These are phyloP conservation scores for Prosopis cineraria DNA, from an alignment of 306 rosid species.

Conservation along the genomic window DNA sequence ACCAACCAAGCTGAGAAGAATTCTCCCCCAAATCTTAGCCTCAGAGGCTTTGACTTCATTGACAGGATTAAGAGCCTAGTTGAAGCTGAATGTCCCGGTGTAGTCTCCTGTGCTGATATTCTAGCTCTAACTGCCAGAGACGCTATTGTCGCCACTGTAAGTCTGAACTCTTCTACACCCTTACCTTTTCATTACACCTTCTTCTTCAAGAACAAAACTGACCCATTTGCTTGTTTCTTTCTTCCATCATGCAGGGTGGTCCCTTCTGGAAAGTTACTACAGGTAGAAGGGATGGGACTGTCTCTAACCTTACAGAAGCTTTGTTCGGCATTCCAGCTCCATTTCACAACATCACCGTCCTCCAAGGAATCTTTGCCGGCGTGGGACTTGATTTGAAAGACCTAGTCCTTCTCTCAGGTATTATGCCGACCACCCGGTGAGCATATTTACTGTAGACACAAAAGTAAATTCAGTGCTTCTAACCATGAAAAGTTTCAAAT, in stretches of 20 bases:
- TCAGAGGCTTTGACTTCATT: slow-evolving; percentile 78
- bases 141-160: slow-evolving; percentile 67
- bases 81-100: slow-evolving; percentile 83
- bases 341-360: slow-evolving; percentile 54
- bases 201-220: background rate
- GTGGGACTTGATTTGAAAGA: slow-evolving; percentile 73
- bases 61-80: slow-evolving; percentile 63
- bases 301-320: slow-evolving; percentile 52
- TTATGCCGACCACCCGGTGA: background rate
- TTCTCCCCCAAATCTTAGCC: slow-evolving; percentile 58
- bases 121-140: slow-evolving; percentile 75
- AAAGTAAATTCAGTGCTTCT: background rate
- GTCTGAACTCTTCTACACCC: slow-evolving; percentile 12
- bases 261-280: slow-evolving; percentile 92
- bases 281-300: slow-evolving; percentile 78
- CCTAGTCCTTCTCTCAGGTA: slow-evolving; percentile 79
- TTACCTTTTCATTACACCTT: background rate
- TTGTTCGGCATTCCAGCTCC: slow-evolving; percentile 62
- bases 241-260: slow-evolving; percentile 68
- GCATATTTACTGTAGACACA: background rate
- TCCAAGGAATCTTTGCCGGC: slow-evolving; percentile 51
- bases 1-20: slow-evolving; percentile 56
- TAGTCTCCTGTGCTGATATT: slow-evolving; percentile 85
- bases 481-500: background rate
- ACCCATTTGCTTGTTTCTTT: slow-evolving; percentile 19